A percentile compares a stretch with the other conserved stretches of the same genome.
These are phyloP conservation scores for Corchorus capsularis DNA, from an alignment of 345 rosid genomes.

Conservation along the genomic window DNA sequence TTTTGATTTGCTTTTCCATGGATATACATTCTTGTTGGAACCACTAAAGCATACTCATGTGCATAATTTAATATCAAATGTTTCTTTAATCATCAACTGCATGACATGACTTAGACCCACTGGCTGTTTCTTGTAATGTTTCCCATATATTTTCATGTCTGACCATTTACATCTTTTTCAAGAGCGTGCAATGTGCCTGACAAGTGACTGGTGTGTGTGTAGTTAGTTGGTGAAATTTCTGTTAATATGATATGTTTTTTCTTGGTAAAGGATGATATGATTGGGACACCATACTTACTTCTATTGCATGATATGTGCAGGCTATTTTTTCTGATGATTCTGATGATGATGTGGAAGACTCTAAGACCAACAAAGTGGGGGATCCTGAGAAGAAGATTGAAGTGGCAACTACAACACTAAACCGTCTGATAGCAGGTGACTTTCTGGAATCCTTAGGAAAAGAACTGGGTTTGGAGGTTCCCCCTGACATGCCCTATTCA, in stretches of 20 bases:
- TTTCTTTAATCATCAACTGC: too few relatives aligned
- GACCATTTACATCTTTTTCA: too few relatives aligned
- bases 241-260: too few relatives aligned
- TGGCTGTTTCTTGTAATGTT: too few relatives aligned
- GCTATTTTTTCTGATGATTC: constrained; percentile 96
- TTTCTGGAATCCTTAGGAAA: constrained; percentile 90
- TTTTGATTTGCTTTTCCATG: background rate
- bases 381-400: constrained; percentile 67
- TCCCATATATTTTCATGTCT: too few relatives aligned
- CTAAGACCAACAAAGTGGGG: constrained; percentile 36
- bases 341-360: constrained; percentile 63
- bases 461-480: constrained; percentile 95
- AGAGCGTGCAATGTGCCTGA: too few relatives aligned
- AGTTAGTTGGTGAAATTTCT: too few relatives aligned
- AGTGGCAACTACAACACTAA: constrained; percentile 77
- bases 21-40: background rate
- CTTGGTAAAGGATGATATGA: too few relatives aligned
- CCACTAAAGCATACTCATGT: background rate
- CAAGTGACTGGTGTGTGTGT: too few relatives aligned
- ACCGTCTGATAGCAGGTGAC: constrained; percentile 91
- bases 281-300: too few relatives aligned
- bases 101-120: too few relatives aligned
- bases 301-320: constrained; percentile 34
- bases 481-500: constrained; percentile 55
- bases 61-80: background rate